Evolutionary conservation across 352 stramenopile species (phyloP).

Genomic region (Phytophthora pisi): DNA sequence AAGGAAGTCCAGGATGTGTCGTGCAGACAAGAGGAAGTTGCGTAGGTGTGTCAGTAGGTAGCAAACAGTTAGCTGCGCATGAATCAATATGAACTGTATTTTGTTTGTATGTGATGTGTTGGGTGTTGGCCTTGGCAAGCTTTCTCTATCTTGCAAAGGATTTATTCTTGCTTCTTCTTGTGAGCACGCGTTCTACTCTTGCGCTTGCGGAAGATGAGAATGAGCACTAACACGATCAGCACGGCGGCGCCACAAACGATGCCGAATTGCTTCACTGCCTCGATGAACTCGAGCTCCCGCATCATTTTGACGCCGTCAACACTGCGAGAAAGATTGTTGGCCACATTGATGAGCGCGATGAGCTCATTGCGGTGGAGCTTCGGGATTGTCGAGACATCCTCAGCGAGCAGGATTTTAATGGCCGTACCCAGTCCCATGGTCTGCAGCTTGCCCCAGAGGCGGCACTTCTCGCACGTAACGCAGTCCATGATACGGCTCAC

Average conservation of each 20-base stretch:
- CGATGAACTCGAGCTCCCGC: slow-evolving; percentile 73
- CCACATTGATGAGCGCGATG: slow-evolving; percentile 97
- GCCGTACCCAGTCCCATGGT: slow-evolving; percentile 97
- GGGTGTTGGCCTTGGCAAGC: slow-evolving; percentile 1
- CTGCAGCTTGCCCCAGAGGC: slow-evolving; percentile 97
- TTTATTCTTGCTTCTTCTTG: slow-evolving; percentile 45
- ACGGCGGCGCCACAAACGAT: slow-evolving; percentile 53
- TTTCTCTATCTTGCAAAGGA: slow-evolving; percentile 21
- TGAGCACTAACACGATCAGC: slow-evolving; percentile 49
- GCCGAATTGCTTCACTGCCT: slow-evolving; percentile 65
- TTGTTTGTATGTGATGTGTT: slow-evolving; percentile 4
- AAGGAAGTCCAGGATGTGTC: slow-evolving; percentile 18
- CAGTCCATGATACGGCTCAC: slow-evolving; percentile 98
- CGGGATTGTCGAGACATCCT: slow-evolving; percentile 78
- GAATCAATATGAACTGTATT: slow-evolving; percentile 31
- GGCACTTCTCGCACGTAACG: slow-evolving; percentile 99
- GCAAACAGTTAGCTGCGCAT: background rate
- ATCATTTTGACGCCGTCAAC: slow-evolving; percentile 84
- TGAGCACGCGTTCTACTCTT: slow-evolving; percentile 32
- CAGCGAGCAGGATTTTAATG: slow-evolving; percentile 96
- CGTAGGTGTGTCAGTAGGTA: slow-evolving; percentile 9
- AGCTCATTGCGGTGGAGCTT: slow-evolving; percentile 95
- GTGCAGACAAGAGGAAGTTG: slow-evolving; percentile 34
- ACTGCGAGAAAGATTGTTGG: slow-evolving; percentile 83
- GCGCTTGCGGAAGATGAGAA: slow-evolving; percentile 53